Base-by-base conservation (phyloP, 2,329 filamentous ascomycete species). In the Talaromyces sp. region DNA sequence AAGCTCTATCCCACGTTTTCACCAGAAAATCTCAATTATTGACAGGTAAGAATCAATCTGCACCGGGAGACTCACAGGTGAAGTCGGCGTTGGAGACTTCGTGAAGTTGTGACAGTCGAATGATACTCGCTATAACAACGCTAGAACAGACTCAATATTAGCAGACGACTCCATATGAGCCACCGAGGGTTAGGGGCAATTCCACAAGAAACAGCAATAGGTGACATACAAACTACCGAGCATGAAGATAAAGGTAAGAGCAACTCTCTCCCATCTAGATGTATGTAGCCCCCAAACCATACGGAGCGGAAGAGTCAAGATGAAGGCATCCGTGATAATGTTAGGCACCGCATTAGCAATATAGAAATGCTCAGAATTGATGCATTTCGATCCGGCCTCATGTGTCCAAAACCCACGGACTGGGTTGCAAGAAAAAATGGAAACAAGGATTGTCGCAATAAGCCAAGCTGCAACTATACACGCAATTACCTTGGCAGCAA, bases 261-360 rank as follows among this genome's bases (percentile, higher is more conserved):
- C 62, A 5, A 66, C 4, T 12, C 69, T 68, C 48, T 73, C 70
- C 1, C 62, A 54, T 18, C 67, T 70, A 1, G 69, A 44, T 18
- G 72, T 69, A 0, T 69, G 69, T 8, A 73, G 61, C 3, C 63
- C 55, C 69, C 71, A 71, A 4, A 73, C 70, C 4, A 70, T 62
- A 23, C 63, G 66, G 57, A 72, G 61, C 0, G 72, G 72, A 67
- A 73, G 69, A 1, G 68, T 21, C 8, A 73, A 63, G 7, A 73
- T 62, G 11, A 72, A 65, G 2, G 68, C n/a, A 44, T 73, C 72
- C 0, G 71, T 68, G 21, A 73, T 14, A 16, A 73, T 73, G 40
- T 73, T 73, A 1, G 71, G 72, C 18, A 73, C 69, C 31, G 72
- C 70, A 31, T 66, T 58, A 25, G 66, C 72, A n/a, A 72, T 72